A percentile compares a stretch with the other conserved stretches of the same genome.
Conservation (phyloP, 495 filamentous ascomycete genomes). For the Lophiostoma macrostomum region DNA sequence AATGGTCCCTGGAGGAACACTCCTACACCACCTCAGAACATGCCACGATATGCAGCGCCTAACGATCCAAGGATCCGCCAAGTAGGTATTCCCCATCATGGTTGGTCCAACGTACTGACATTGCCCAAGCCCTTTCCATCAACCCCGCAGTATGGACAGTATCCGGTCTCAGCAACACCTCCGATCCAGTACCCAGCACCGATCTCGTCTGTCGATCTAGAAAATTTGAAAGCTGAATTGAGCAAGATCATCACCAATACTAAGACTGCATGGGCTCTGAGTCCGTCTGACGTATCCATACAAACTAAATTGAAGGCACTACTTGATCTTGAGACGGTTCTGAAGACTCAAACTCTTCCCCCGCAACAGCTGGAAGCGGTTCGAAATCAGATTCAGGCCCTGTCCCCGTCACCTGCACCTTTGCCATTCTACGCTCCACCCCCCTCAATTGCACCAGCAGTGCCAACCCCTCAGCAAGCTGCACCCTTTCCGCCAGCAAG, state of each 20-base stretch:
- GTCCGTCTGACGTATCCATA: conserved; percentile 66
- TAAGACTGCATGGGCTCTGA: conserved; percentile 67
- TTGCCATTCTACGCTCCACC: background rate
- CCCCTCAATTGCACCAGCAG: background rate
- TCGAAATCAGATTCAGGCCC: conserved; percentile 44
- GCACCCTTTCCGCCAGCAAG: conserved; percentile 33
- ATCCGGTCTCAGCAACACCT: conserved; percentile 14
- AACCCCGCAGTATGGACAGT: conserved; percentile 11
- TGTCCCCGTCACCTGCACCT: conserved; percentile 38
- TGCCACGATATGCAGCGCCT: conserved; percentile 42
- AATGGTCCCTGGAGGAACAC: conserved; percentile 58
- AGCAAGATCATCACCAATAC: conserved; percentile 67
- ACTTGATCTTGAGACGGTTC: conserved; percentile 76
- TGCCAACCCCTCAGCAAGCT: conserved; percentile 22
- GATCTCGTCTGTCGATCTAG: conserved; percentile 50
- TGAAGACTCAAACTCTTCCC: conserved; percentile 74
- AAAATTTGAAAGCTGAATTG: conserved; percentile 77
- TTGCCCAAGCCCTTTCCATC: conserved; percentile 14
- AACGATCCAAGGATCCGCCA: conserved; percentile 36
- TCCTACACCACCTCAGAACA: conserved; percentile 63
- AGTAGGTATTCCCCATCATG: conserved; percentile 1
- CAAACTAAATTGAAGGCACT: conserved; percentile 80
- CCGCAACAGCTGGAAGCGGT: conserved; percentile 81
- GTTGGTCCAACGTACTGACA: background rate
- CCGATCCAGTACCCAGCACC: conserved; percentile 16